Percentiles rank a stretch among this genome's conserved stretches.
Evolutionary conservation across 371 early-diverging fungal genomes (phyloP).

Genomic region (Mortierella sp.): DNA sequence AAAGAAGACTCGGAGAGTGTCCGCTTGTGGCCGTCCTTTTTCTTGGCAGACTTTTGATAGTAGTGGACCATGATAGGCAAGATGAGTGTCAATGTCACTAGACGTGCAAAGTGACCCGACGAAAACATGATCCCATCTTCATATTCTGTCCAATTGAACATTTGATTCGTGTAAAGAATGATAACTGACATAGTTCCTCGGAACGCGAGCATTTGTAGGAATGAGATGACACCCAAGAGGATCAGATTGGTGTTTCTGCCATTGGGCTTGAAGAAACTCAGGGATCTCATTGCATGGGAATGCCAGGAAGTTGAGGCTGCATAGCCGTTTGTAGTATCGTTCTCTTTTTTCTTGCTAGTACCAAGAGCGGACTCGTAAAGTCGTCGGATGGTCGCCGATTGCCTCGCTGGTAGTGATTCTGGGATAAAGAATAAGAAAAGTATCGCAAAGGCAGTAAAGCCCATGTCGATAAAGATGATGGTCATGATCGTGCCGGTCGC

Average conservation of each 20-base stretch:
- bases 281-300: slow-evolving; percentile 21
- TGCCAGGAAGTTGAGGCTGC: no score
- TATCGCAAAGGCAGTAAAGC: slow-evolving; percentile 20
- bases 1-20: no score
- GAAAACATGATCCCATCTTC: slow-evolving; percentile 46
- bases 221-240: slow-evolving; percentile 35
- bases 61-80: slow-evolving; percentile 30
- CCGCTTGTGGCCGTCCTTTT: slow-evolving; percentile 10
- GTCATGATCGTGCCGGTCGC: slow-evolving; percentile 31
- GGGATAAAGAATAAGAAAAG: slow-evolving; percentile 55
- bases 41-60: slow-evolving; percentile 17
- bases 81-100: slow-evolving; percentile 28
- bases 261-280: slow-evolving; percentile 42
- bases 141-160: slow-evolving; percentile 40
- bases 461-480: slow-evolving; percentile 55
- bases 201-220: slow-evolving; percentile 30
- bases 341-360: not conserved
- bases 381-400: slow-evolving; percentile 13
- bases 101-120: slow-evolving; percentile 13
- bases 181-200: slow-evolving; percentile 36
- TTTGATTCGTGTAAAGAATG: slow-evolving; percentile 35
- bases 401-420: slow-evolving; percentile 56
- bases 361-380: slow-evolving; percentile 7
- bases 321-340: not conserved
- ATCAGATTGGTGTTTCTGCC: slow-evolving; percentile 46